These are phyloP conservation scores for Aspergillus funiculosus DNA, from an alignment of 495 filamentous ascomycete species.

Conservation along the genomic window DNA sequence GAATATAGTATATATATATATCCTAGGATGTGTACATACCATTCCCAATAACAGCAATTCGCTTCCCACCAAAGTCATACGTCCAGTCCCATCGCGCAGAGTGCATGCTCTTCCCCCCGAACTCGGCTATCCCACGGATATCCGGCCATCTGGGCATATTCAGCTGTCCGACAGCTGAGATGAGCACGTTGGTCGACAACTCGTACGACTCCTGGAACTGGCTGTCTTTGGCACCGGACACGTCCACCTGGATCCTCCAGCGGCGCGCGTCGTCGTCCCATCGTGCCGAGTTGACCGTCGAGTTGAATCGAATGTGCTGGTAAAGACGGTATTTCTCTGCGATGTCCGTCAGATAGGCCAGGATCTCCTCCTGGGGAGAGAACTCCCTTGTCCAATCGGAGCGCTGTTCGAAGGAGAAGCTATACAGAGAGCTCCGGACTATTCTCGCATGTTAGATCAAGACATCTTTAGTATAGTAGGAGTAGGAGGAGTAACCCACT, in stretches of 20 bases:
- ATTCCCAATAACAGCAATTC: constrained; percentile 50
- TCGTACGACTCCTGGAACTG: constrained; percentile 39
- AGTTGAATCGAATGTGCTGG: constrained; percentile 52
- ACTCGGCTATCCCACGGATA: constrained; percentile 53
- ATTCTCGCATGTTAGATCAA: constrained; percentile 2
- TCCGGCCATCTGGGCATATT: constrained; percentile 54
- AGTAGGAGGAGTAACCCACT: constrained; percentile 20
- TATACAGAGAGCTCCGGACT: constrained; percentile 52
- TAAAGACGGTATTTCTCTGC: constrained; percentile 56
- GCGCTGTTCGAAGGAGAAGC: constrained; percentile 62
- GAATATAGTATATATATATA: too few relatives aligned
- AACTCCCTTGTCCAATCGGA: constrained; percentile 59
- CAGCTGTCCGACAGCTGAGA: constrained; percentile 61
- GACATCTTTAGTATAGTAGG: not conserved
- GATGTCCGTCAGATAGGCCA: constrained; percentile 50
- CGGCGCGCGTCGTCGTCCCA: constrained; percentile 54
- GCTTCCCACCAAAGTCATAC: constrained; percentile 46
- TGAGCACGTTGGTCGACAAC: constrained; percentile 50
- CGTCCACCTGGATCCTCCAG: constrained; percentile 46
- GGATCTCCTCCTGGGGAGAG: constrained; percentile 58
- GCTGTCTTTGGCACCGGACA: constrained; percentile 43
- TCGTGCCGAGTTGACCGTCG: constrained; percentile 41
- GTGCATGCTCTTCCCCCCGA: constrained; percentile 50
- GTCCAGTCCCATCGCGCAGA: constrained; percentile 50
- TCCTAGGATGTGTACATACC: constrained; percentile 42